Evolutionary conservation across 83 land plant species (phyloP), one percentile per base, ranked within the genome.

Genomic region (Isoetes engelmannii): DNA sequence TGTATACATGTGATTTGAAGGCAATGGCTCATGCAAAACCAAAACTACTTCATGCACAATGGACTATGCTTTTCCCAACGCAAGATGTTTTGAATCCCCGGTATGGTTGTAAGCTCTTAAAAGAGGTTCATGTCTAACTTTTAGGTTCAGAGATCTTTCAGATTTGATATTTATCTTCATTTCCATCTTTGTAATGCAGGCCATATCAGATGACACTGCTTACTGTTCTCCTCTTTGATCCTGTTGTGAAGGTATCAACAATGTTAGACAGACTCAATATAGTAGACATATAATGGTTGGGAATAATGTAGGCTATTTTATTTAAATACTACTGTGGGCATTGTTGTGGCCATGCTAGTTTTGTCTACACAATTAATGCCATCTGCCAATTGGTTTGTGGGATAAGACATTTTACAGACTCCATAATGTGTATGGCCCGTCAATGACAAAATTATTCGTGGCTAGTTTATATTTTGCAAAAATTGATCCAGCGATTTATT

Each of bases 21-120:
- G 62, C 62, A 12, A 59, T 59, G 28, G 62, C 62, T 70, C 79
- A 68, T 71, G 90, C 90, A 70, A 87, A 89, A 65, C 84, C 90
- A 0, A 86, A 84, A 62, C 74, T 81, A 37, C 71, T 86, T 13
- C 73, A 81, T 69, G 76, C 85, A 41, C 82, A 84, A 45, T 89
- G 90, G 90, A 76, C 85, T 44, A 61, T 86, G 71, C 81, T 89
- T 74, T 74, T 89, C 72, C 92, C 92, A 8, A 80, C 89, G 1
- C 74, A 61, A 68, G 86, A 89, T 78, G 90, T 86, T 17, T 63
- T 89, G 12, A 83, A 78, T 28, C 82, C 75, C 7, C 83, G 90
- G 92, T 88, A 61, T 72, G 56, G 43, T 45, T 8, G 60, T 7
- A 15, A 63, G n/a, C 4, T 69, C 57, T 4, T 72, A 47, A 6